Conservation (phyloP, 805 yeast genomes). For the Limtongia smithiae region DNA sequence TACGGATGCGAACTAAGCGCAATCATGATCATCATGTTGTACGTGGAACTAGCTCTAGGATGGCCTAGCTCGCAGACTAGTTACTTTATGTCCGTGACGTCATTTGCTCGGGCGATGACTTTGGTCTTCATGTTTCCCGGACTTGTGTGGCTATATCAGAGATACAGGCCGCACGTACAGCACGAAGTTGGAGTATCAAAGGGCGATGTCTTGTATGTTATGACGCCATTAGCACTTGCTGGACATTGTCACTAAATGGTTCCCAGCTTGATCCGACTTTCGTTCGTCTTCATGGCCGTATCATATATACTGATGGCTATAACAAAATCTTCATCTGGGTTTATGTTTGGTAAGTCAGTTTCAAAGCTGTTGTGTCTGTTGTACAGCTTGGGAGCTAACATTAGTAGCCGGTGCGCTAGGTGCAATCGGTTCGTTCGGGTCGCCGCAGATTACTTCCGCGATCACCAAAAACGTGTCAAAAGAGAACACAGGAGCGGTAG, state of each 20-base stretch:
- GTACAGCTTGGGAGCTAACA: background rate
- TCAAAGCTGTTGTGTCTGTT: background rate
- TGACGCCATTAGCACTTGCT: no score
- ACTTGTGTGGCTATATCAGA: conserved; percentile 11
- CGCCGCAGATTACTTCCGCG: conserved; percentile 23
- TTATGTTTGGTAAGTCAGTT: conserved; percentile 7
- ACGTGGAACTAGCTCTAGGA: conserved; percentile 32
- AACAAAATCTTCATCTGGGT: conserved; percentile 2
- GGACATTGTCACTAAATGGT: background rate
- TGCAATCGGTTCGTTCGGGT: conserved; percentile 15
- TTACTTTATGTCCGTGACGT: conserved; percentile 32
- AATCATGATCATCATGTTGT: conserved; percentile 27
- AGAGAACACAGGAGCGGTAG: conserved; percentile 24
- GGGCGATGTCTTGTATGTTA: conserved; percentile 18
- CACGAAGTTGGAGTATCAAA: conserved; percentile 16
- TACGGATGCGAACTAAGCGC: conserved; percentile 20
- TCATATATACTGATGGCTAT: conserved; percentile 5
- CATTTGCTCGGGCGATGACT: conserved; percentile 30
- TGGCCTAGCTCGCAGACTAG: conserved; percentile 37
- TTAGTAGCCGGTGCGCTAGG: conserved; percentile 12
- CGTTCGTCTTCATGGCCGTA: background rate
- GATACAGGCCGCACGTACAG: conserved; percentile 4
- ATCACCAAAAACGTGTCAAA: conserved; percentile 27
- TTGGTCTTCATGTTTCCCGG: conserved; percentile 31
- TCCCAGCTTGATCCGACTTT: conserved; percentile 6